Conservation (phyloP, 2,329 filamentous ascomycete species). For the Neofusicoccum umdonicola region DNA sequence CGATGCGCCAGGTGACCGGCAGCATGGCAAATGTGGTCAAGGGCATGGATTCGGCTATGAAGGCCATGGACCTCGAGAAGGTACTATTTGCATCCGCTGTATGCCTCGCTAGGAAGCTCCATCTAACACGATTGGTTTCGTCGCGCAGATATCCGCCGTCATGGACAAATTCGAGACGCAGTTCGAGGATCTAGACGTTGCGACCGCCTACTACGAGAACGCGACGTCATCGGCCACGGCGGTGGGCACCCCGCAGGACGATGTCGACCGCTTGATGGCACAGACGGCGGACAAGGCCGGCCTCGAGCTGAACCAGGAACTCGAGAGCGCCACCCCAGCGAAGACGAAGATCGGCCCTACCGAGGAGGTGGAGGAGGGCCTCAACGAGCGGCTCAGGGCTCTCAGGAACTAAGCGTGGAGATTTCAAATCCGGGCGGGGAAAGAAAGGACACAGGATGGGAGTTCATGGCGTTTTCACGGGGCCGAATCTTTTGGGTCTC, state of each 20-base stretch:
- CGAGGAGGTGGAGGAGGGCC: slow-evolving; percentile 74
- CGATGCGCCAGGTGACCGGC: slow-evolving; percentile 60
- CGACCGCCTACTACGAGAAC: slow-evolving; percentile 74
- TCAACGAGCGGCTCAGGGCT: slow-evolving; percentile 59
- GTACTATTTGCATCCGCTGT: slow-evolving; percentile 34
- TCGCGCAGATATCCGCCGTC: slow-evolving; percentile 59
- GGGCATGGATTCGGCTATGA: slow-evolving; percentile 63
- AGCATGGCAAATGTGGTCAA: slow-evolving; percentile 63
- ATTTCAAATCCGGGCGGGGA: background rate
- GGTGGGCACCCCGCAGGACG: slow-evolving; percentile 73
- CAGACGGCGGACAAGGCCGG: slow-evolving; percentile 87
- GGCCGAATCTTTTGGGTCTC: background rate
- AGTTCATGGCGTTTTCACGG: slow-evolving; percentile 4
- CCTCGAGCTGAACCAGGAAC: slow-evolving; percentile 75
- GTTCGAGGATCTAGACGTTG: slow-evolving; percentile 52
- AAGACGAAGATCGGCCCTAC: slow-evolving; percentile 64
- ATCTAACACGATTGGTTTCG: background rate
- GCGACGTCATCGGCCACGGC: slow-evolving; percentile 77
- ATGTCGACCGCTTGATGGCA: slow-evolving; percentile 80
- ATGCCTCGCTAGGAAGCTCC: background rate
- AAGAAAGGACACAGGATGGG: background rate
- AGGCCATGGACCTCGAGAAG: slow-evolving; percentile 62
- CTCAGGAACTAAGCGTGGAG: slow-evolving; percentile 42
- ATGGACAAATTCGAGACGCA: slow-evolving; percentile 65
- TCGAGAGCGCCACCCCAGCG: slow-evolving; percentile 58